Evolutionary conservation across 768 basidiomycete genomes (phyloP).

Genomic region (Rhodotorula paludigena): DNA sequence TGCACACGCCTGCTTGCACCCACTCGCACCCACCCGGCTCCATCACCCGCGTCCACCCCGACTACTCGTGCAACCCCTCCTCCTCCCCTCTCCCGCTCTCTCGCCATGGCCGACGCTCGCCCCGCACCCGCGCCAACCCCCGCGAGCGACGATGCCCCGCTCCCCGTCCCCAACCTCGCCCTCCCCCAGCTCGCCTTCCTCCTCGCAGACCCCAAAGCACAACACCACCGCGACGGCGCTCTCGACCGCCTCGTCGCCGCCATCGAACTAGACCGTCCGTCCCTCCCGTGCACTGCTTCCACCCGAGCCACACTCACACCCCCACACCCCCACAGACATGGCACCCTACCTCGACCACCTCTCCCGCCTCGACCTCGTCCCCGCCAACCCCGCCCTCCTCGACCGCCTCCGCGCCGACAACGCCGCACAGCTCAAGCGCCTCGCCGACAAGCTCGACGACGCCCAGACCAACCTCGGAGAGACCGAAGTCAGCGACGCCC

Average conservation of each 20-base stretch:
- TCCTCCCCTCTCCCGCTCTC: background rate
- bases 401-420: constrained; percentile 65
- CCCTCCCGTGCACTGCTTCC: background rate
- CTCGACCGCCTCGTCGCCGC: constrained; percentile 62
- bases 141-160: constrained; percentile 60
- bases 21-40: no score
- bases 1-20: no score
- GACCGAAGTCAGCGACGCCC: constrained; percentile 81
- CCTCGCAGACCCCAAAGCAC: constrained; percentile 58
- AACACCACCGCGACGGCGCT: constrained; percentile 56
- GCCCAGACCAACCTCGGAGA: constrained; percentile 89
- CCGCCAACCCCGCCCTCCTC: constrained; percentile 48
- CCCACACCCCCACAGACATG: constrained; percentile 63
- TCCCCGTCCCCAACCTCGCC: constrained; percentile 78
- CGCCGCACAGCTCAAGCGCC: constrained; percentile 61
- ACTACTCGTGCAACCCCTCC: no score
- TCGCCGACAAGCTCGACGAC: constrained; percentile 74
- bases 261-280: constrained; percentile 73
- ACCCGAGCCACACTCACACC: background rate
- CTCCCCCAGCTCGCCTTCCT: constrained; percentile 75
- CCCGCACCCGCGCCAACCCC: background rate
- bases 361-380: background rate
- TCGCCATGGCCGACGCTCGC: background rate
- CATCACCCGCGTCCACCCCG: no score
- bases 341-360: constrained; percentile 59